Conservation (phyloP, 768 basidiomycete genomes). For the Paxillus involutus region DNA sequence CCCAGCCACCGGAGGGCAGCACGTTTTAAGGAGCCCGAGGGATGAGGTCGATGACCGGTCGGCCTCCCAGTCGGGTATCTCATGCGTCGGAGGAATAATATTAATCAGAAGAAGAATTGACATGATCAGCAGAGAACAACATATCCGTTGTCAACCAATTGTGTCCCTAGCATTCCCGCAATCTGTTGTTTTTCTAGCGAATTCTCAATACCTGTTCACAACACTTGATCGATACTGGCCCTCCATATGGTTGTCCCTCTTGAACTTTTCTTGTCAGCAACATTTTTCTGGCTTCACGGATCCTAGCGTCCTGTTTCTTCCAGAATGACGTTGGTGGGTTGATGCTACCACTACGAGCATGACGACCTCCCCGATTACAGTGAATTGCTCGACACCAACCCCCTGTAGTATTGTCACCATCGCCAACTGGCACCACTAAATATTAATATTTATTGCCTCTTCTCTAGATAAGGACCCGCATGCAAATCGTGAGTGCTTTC, state of each 20-base stretch:
- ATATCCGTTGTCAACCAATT: constrained; percentile 11
- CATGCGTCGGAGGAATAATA: constrained; percentile 6
- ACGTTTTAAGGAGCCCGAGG: constrained; percentile 44
- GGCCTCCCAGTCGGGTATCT: neutral
- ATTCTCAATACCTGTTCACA: constrained; percentile 12
- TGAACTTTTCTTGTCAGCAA: too few species aligned
- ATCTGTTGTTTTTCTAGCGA: constrained; percentile 14
- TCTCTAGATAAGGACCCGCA: neutral
- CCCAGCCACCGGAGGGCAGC: constrained; percentile 91
- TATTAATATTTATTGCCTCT: too few species aligned
- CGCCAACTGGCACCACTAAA: too few species aligned
- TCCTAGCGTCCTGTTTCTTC: too few species aligned
- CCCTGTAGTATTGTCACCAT: too few species aligned
- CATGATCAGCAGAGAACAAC: constrained; percentile 7
- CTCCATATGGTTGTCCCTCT: too few species aligned
- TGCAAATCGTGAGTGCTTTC: neutral
- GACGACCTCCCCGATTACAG: too few species aligned
- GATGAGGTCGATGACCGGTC: too few species aligned
- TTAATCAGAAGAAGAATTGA: constrained; percentile 11
- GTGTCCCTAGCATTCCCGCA: constrained; percentile 23
- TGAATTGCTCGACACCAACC: too few species aligned
- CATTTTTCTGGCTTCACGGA: too few species aligned
- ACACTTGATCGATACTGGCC: neutral
- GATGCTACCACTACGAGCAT: too few species aligned
- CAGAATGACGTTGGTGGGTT: too few species aligned